Percentiles rank a stretch among this genome's conserved stretches.
Evolutionary conservation across 768 basidiomycete genomes (phyloP).

Genomic region (Ephemerocybe angulata): DNA sequence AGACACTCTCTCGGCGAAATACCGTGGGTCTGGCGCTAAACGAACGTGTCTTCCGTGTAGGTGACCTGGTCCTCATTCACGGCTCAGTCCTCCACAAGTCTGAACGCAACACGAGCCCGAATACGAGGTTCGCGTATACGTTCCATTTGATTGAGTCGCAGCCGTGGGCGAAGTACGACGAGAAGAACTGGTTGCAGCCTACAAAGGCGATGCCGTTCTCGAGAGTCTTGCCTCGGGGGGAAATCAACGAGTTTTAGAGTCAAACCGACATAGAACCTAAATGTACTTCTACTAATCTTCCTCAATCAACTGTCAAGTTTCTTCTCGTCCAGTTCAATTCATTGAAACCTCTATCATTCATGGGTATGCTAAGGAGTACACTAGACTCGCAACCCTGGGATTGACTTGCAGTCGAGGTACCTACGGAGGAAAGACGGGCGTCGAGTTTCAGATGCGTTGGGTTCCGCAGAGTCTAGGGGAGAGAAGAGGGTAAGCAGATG

Average conservation of each 20-base stretch:
- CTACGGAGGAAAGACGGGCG: too few relatives aligned
- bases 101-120: conserved; percentile 74
- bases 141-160: conserved; percentile 91
- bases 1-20: neutral
- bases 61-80: conserved; percentile 91
- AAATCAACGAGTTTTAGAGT: conserved; percentile 12
- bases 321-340: too few relatives aligned
- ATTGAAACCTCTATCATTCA: too few relatives aligned
- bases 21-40: neutral
- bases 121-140: conserved; percentile 90
- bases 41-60: conserved; percentile 31
- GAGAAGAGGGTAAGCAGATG: too few relatives aligned
- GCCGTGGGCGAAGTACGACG: conserved; percentile 70
- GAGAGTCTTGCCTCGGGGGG: conserved; percentile 38
- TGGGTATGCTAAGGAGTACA: too few relatives aligned
- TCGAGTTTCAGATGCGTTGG: too few relatives aligned
- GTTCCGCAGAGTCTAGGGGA: neutral
- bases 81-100: conserved; percentile 92
- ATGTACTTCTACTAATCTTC: too few relatives aligned
- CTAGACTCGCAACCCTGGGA: too few relatives aligned
- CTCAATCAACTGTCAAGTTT: too few relatives aligned
- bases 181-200: conserved; percentile 95
- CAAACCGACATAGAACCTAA: neutral
- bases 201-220: conserved; percentile 81
- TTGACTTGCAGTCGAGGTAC: too few relatives aligned